phyloP scores from a whole-genome alignment of 75 land plant genomes.

The Larix kaempferi region DNA sequence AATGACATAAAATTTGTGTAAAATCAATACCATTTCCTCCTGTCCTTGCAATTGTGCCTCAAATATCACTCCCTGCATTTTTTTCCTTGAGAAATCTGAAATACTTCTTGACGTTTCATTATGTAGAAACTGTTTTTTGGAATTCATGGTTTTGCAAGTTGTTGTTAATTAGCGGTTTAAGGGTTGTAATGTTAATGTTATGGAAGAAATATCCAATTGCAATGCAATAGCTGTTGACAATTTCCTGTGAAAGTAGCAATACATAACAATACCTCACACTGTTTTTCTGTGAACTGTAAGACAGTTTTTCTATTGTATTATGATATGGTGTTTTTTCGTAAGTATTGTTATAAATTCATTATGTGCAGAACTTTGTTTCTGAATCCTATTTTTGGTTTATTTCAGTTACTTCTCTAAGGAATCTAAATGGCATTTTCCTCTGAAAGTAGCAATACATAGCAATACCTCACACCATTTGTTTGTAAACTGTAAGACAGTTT shows the following conservation, averaged over 20 bases:
- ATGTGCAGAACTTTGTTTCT: neutral
- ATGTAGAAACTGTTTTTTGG: neutral
- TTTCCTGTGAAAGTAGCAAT: no score
- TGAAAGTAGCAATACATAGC: no score
- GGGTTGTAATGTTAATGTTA: neutral
- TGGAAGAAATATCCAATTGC: neutral
- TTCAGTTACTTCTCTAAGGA: neutral
- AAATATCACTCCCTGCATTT: no score
- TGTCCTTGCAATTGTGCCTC: neutral
- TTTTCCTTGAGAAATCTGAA: no score
- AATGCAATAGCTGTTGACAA: neutral
- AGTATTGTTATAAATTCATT: constrained; percentile 1
- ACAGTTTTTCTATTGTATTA: no score
- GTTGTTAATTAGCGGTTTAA: neutral
- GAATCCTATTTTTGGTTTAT: neutral
- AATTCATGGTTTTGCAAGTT: neutral
- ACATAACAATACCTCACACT: no score
- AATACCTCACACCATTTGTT: neutral
- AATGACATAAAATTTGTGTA: neutral
- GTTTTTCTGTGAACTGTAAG: no score
- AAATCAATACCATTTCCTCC: neutral
- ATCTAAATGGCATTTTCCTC: neutral
- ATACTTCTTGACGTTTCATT: neutral
- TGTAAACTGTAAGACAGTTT: neutral
- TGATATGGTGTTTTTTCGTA: neutral